Base-by-base conservation (phyloP, 805 yeast species). In the Starmerella vaccinii region DNA sequence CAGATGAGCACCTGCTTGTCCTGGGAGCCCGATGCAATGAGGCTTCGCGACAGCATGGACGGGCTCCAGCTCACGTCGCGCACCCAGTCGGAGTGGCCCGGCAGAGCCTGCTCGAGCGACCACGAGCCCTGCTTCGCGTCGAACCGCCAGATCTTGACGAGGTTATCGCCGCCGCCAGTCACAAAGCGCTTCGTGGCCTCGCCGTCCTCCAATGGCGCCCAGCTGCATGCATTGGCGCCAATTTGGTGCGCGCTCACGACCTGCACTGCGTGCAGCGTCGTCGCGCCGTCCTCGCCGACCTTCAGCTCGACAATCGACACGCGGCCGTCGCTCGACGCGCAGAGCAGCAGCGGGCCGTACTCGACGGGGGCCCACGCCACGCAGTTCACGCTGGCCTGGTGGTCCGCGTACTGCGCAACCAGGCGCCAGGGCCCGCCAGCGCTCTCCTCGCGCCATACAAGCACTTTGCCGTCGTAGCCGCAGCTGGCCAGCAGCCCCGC, bases 11-110 rank as follows among this genome's bases (percentile, higher is more conserved):
- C 97, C 0, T 94, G 84, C 66, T 86, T 82, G 68, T 92, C 99
- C 70, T 92, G 97, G 21, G 97, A 89, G 9, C 96, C 97, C 33
- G 95, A 81, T 13, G 97, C 98, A 61, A 92, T 84, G 66, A 88
- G 90, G 13, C 95, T 81, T 59, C 85, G 82, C 43, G 86, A 76
- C 55, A 92, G 75, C 44, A 86, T 80, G 1, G 95, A 81, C 44
- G 97, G 96, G 19, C 96, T 87, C 98, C 98, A 92, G 4, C 95
- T 87, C 54, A 90, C 97, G 65, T 92, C 99, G 68, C 98, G 81
- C 30, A 92, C 97, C 99, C 99, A 92, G 68, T 92, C 98, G 16
- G 85, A 74, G 68, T 92, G 98, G 37, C 97, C 98, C 56, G 80
- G 81, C 49, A 92, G 75, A 24, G 78, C 76, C 39, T 81, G 81